phyloP scores from a whole-genome alignment of 176 grass and related monocot genomes.

The Oryza brachyantha region DNA sequence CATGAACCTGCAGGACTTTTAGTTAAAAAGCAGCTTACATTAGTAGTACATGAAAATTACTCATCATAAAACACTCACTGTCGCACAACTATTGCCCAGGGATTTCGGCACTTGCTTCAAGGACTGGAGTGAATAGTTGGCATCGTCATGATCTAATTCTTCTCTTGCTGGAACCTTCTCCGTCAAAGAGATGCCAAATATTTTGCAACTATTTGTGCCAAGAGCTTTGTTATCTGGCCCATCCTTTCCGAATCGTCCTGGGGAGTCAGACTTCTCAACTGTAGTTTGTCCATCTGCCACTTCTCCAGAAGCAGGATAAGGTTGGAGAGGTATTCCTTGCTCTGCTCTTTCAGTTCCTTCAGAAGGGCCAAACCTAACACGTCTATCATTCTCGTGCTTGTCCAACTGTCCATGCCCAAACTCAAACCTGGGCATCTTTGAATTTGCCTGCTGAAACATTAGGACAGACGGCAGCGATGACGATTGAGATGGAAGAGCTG shows the following conservation, averaged over 20 bases:
- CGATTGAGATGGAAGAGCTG: conserved; percentile 33
- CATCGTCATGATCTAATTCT: conserved; percentile 16
- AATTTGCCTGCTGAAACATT: conserved; percentile 56
- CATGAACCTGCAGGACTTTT: conserved; percentile 47
- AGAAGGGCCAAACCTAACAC: conserved; percentile 7
- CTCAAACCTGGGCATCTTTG: conserved; percentile 26
- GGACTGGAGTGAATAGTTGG: conserved; percentile 32
- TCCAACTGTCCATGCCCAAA: conserved; percentile 23
- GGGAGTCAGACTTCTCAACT: conserved; percentile 14
- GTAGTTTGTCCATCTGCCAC: not conserved
- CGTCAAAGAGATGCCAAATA: conserved; percentile 72
- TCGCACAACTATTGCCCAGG: conserved; percentile 49
- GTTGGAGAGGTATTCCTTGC: not conserved
- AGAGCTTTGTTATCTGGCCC: conserved; percentile 25
- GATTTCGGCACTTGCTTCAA: conserved; percentile 55
- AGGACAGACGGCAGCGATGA: conserved; percentile 55
- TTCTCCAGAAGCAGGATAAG: conserved; percentile 28
- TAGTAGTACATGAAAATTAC: conserved; percentile 3
- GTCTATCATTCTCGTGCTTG: conserved; percentile 12
- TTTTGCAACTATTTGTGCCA: conserved; percentile 48
- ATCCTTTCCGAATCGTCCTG: conserved; percentile 1
- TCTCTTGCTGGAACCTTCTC: conserved; percentile 46
- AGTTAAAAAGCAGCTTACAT: conserved; percentile 1
- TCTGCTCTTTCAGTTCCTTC: conserved; percentile 24
- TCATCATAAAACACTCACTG: conserved; percentile 36